Base-by-base conservation (phyloP, 2,329 filamentous ascomycete species). In the Pseudocercospora fijiensis region DNA sequence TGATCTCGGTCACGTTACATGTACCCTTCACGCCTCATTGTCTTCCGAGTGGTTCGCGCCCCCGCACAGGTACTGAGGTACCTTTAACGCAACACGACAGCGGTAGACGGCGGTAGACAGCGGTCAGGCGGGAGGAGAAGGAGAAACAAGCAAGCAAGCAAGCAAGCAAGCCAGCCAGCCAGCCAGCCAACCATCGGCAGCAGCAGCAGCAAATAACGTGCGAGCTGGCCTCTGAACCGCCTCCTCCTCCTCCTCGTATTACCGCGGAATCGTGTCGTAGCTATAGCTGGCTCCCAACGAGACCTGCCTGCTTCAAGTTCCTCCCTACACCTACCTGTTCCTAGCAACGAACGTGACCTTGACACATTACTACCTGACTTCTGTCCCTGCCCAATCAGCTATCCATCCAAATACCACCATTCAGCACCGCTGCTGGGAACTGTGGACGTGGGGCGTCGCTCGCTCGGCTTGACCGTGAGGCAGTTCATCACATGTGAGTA, bases 401-500 rank as follows among this genome's bases (percentile, higher is more conserved):
- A 28, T 41, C 56, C n/a, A 58, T 49, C 28, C 28, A n/a, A 13
- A 33, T 56, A 30, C 9, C 53, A 56, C n/a, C 4, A 41, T 18
- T 28, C 53, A 56, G 16, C 18, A 56, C 28, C 53, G 28, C 51
- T 57, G 58, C 52, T 43, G 58, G 43, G 52, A 57, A 45, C 18
- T 41, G 30, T 45, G 26, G 27, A 20, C 28, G 28, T 41, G 53
- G 30, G 28, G 55, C 37, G 41, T 18, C 49, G 43, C 59, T 65
- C 63, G 63, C 59, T 65, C 63, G 63, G 63, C 59, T 65, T 45
- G 56, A 47, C 59, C 41, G 47, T 57, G 33, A 61, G 59, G 56
- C 63, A 62, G 56, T 65, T 62, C 55, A 52, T 61, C n/a, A 53
- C 55, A 64, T 61, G 62, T 64, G 53, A 64, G 62, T 63, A 33